Percentiles rank a stretch among this genome's conserved stretches.
These are phyloP conservation scores for Chrysanthemum lavandulifolium DNA, from an alignment of 129 eudicot species.

Conservation along the genomic window DNA sequence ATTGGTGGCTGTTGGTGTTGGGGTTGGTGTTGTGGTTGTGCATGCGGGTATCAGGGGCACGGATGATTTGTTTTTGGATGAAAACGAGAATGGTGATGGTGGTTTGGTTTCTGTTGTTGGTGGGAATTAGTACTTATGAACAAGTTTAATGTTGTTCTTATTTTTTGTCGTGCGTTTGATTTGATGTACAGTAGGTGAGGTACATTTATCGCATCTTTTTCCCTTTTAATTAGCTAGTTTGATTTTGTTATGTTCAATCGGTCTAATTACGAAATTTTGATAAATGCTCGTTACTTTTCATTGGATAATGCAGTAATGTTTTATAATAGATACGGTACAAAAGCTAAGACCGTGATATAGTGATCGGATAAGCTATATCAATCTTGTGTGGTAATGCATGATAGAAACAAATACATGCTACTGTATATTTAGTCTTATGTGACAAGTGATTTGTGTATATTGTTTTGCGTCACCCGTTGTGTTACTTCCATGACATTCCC, in stretches of 20 bases:
- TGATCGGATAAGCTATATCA: too few relatives aligned
- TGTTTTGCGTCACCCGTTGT: too few relatives aligned
- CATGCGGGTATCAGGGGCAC: conserved; percentile 57
- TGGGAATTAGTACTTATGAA: conserved; percentile 23
- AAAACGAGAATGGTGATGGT: conserved; percentile 56
- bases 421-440: too few relatives aligned
- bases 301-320: too few relatives aligned
- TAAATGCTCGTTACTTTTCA: too few relatives aligned
- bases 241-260: not conserved
- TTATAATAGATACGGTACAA: too few relatives aligned
- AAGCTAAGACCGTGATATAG: too few relatives aligned
- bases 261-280: not conserved
- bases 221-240: not conserved
- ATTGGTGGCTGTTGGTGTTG: conserved; percentile 49
- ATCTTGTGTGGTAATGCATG: too few relatives aligned
- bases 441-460: too few relatives aligned
- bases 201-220: not conserved
- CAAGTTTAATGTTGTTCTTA: not conserved
- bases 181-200: conserved; percentile 1
- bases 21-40: conserved; percentile 40
- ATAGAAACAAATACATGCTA: too few relatives aligned
- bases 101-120: conserved; percentile 74
- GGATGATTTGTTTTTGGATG: conserved; percentile 70
- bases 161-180: not conserved
- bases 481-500: not conserved